Evolutionary conservation across 192 early-diverging fungal species (phyloP).

Genomic region (Mortierella alpina): DNA sequence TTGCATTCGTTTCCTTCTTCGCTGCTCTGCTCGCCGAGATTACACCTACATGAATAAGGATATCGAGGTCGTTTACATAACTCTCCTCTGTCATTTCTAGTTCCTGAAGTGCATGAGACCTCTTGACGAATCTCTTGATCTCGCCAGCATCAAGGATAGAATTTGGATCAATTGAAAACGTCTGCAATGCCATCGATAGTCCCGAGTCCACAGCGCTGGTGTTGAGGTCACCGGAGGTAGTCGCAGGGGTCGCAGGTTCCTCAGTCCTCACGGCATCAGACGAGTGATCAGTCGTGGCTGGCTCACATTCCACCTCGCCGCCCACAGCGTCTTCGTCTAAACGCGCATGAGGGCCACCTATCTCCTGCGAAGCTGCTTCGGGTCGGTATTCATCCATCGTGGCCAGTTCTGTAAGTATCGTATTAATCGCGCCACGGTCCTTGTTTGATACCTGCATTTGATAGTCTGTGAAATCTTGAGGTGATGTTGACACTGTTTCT

Average conservation of each 20-base stretch:
- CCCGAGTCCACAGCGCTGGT: not conserved
- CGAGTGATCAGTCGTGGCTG: not conserved
- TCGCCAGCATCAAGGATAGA: slow-evolving; percentile 23
- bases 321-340: not conserved
- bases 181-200: slow-evolving; percentile 6
- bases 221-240: not conserved
- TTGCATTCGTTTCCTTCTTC: too few relatives aligned
- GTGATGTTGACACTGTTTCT: not conserved
- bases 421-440: not conserved
- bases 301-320: too few relatives aligned
- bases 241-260: not conserved
- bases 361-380: not conserved
- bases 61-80: slow-evolving; percentile 63
- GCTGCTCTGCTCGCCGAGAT: too few relatives aligned
- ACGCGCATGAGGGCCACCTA: not conserved
- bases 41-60: slow-evolving; percentile 51
- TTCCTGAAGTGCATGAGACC: slow-evolving; percentile 57
- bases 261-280: not conserved
- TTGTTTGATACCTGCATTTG: slow-evolving; percentile 13
- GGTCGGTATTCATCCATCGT: not conserved
- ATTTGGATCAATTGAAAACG: slow-evolving; percentile 8
- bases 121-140: slow-evolving; percentile 44
- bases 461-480: not conserved
- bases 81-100: slow-evolving; percentile 59
- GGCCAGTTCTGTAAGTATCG: slow-evolving; percentile 4